Evolutionary conservation across 441 rosid species (phyloP).

Genomic region (Theobroma grandiflorum): DNA sequence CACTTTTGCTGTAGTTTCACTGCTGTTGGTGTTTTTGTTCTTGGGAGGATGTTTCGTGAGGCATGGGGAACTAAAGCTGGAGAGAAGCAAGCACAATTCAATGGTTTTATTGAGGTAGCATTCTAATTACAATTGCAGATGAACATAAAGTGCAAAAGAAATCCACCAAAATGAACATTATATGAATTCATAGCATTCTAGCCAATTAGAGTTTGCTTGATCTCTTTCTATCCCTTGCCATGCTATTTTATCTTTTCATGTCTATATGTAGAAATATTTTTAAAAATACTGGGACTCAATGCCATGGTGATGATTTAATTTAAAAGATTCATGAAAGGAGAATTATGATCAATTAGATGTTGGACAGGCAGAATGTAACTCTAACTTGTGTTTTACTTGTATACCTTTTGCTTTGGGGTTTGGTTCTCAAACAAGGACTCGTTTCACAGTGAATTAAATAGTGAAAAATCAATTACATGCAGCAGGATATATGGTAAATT

Average conservation of each 20-base stretch:
- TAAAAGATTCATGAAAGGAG: not conserved
- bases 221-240: not conserved
- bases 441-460: not conserved
- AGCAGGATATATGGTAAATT: not conserved
- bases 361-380: not conserved
- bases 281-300: constrained; percentile 5
- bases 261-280: not conserved
- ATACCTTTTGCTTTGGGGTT: not conserved
- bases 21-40: constrained; percentile 97
- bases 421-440: not conserved
- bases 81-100: constrained; percentile 75
- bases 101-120: constrained; percentile 85
- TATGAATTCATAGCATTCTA: constrained; percentile 7
- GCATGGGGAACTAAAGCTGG: constrained; percentile 90
- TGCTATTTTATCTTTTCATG: not conserved
- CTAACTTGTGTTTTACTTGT: not conserved
- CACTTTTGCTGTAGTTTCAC: constrained; percentile 65
- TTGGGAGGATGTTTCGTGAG: constrained; percentile 84
- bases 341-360: not conserved
- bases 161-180: constrained; percentile 23
- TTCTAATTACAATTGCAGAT: constrained; percentile 23
- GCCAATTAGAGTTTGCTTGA: constrained; percentile 16
- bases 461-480: not conserved
- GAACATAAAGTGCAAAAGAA: constrained; percentile 10
- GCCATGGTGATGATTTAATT: constrained; percentile 7